Conservation (phyloP, 2,329 filamentous ascomycete genomes). For the Apiospora saccharicola region DNA sequence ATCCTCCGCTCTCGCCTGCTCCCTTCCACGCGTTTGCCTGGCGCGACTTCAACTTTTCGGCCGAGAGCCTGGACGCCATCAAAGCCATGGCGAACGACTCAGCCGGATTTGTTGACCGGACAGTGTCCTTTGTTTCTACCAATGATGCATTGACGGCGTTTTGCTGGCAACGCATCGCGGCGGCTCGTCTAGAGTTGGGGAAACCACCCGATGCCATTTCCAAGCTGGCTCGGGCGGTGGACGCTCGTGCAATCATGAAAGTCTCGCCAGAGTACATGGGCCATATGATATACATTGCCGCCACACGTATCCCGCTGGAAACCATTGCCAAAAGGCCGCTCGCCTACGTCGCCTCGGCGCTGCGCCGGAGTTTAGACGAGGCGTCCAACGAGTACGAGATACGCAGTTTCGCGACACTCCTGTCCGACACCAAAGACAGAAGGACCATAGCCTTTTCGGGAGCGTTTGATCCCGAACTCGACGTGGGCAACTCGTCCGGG, state of each 20-base stretch:
- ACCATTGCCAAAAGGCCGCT: neutral
- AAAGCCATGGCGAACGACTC: too few relatives aligned
- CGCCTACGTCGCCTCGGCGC: neutral
- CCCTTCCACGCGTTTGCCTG: neutral
- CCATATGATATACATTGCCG: neutral
- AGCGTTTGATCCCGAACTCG: slow-evolving; percentile 2
- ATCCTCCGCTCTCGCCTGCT: neutral
- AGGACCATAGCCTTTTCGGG: neutral
- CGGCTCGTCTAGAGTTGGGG: neutral
- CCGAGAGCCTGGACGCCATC: neutral
- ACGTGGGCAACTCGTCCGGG: slow-evolving; percentile 16
- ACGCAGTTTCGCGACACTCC: slow-evolving; percentile 20
- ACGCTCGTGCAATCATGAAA: neutral
- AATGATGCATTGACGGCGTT: slow-evolving; percentile 27
- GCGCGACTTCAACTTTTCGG: neutral
- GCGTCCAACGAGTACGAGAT: neutral
- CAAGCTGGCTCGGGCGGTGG: neutral
- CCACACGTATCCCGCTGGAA: neutral
- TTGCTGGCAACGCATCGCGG: slow-evolving; percentile 25
- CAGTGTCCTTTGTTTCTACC: slow-evolving; percentile 25
- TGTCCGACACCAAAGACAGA: neutral
- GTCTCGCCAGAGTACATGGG: slow-evolving; percentile 22
- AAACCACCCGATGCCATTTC: neutral
- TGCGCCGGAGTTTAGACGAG: neutral
- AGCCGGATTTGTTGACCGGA: too few relatives aligned